Conservation (phyloP, 2,329 filamentous ascomycete genomes). For the Colletotrichum musicola region DNA sequence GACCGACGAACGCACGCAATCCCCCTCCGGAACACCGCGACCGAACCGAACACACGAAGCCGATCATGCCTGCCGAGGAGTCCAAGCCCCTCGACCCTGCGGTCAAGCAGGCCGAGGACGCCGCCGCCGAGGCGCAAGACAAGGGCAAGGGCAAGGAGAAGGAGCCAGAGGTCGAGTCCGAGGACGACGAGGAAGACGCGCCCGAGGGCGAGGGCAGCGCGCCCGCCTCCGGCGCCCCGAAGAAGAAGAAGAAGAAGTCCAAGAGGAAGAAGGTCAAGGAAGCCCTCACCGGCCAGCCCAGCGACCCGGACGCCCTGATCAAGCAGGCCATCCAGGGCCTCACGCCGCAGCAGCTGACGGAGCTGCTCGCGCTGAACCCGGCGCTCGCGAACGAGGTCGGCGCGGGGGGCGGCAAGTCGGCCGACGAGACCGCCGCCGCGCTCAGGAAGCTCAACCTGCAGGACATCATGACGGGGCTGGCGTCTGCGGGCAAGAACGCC, state of each 20-base stretch:
- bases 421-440: slow-evolving; percentile 61
- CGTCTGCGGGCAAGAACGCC: slow-evolving; percentile 85
- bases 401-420: slow-evolving; percentile 51
- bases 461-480: slow-evolving; percentile 80
- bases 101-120: slow-evolving; percentile 60
- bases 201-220: slow-evolving; percentile 54
- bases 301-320: slow-evolving; percentile 54
- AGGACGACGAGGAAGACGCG: slow-evolving; percentile 58
- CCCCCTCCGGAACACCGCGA: slow-evolving; percentile 2
- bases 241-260: slow-evolving; percentile 73
- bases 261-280: slow-evolving; percentile 73
- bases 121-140: slow-evolving; percentile 50
- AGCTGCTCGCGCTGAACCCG: slow-evolving; percentile 80
- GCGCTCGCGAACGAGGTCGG: slow-evolving; percentile 72
- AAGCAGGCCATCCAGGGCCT: slow-evolving; percentile 67
- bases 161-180: slow-evolving; percentile 61
- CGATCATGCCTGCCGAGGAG: slow-evolving; percentile 66
- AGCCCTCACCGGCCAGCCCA: slow-evolving; percentile 52
- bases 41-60: slow-evolving; percentile 21
- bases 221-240: slow-evolving; percentile 46
- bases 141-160: slow-evolving; percentile 58
- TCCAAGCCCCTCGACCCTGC: slow-evolving; percentile 71
- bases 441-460: slow-evolving; percentile 75
- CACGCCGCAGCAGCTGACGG: slow-evolving; percentile 68
- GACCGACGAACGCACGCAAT: neutral